These are phyloP conservation scores for Arthrobotrys conoides DNA, from an alignment of 2,329 filamentous ascomycete genomes.

Conservation along the genomic window DNA sequence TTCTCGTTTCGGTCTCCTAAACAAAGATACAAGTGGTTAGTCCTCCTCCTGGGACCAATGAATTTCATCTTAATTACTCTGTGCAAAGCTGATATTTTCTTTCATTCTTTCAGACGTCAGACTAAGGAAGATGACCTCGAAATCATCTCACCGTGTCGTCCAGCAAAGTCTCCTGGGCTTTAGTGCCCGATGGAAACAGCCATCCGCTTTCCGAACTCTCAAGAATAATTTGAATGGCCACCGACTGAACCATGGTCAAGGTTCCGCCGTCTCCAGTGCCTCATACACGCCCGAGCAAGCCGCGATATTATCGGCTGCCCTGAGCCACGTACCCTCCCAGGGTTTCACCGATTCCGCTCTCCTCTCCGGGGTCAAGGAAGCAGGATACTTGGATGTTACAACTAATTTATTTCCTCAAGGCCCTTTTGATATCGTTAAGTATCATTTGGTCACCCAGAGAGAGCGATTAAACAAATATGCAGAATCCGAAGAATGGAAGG, in stretches of 20 bases:
- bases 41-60: slow-evolving; percentile 11
- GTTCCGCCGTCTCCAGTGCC: slow-evolving; percentile 67
- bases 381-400: slow-evolving; percentile 88
- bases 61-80: slow-evolving; percentile 30
- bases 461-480: slow-evolving; percentile 72
- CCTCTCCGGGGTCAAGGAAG: slow-evolving; percentile 82
- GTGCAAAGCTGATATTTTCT: slow-evolving; percentile 25
- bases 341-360: slow-evolving; percentile 85
- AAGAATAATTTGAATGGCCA: slow-evolving; percentile 31
- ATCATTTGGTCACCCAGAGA: slow-evolving; percentile 77
- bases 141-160: slow-evolving; percentile 29
- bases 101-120: neutral
- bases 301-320: slow-evolving; percentile 84
- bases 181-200: slow-evolving; percentile 21
- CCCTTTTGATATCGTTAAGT: slow-evolving; percentile 84
- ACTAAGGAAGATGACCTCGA: slow-evolving; percentile 54
- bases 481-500: slow-evolving; percentile 66
- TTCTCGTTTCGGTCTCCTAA: neutral
- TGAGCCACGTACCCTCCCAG: slow-evolving; percentile 81
- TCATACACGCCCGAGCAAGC: slow-evolving; percentile 79
- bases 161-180: slow-evolving; percentile 38
- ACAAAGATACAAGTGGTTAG: slow-evolving; percentile 11
- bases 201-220: slow-evolving; percentile 13
- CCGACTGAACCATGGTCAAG: slow-evolving; percentile 46
- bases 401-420: slow-evolving; percentile 85